Evolutionary conservation across 768 basidiomycete species (phyloP), one percentile per base, ranked within the genome.

Genomic region (Crucibulum laeve): DNA sequence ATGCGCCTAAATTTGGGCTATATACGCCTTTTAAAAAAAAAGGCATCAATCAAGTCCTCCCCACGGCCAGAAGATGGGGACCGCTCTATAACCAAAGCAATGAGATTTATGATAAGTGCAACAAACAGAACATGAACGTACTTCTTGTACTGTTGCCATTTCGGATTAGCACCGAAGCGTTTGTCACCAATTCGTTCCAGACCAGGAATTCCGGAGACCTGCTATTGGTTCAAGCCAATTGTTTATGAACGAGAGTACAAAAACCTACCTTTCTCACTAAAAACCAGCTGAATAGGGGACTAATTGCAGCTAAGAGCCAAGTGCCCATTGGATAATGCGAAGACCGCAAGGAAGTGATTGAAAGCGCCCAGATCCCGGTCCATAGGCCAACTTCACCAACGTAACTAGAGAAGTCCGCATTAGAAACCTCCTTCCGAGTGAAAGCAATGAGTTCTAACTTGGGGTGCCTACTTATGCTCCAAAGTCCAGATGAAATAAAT

Each of bases 381-480:
- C 84, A 85, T 32, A 88, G 68, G 4, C 81, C 77, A 3, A 86
- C 71, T 64, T 89, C 85, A 14, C 79, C 82, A 25, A 84, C 73
- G 55, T 87, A 87, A 62, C 85, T 87, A 25, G 17, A 38, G 13
- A 34, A 38, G 18, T 18, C 17, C 6, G 40, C 21, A 18, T 15
- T 21, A 34, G 23, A 32, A 33, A 11, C 13, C 34, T 26, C 32
- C 22, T 21, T 8, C 10, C 42, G 4, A 17, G 33, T 17, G 5
- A 38, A 30, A 14, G 36, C n/a, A 22, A 11, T 25, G 28, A 43
- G 23, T 30, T 34, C 42, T 36, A 34, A 87, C 86, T 88, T 89
- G 17, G 87, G 87, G 52, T 88, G 87, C 19, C 87, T 63, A 50
- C 77, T 80, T 35, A 77, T 57, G 17, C 71, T 64, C 85, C 86